phyloP scores from a whole-genome alignment of 805 yeast species.

The Kuraishia capsulata region DNA sequence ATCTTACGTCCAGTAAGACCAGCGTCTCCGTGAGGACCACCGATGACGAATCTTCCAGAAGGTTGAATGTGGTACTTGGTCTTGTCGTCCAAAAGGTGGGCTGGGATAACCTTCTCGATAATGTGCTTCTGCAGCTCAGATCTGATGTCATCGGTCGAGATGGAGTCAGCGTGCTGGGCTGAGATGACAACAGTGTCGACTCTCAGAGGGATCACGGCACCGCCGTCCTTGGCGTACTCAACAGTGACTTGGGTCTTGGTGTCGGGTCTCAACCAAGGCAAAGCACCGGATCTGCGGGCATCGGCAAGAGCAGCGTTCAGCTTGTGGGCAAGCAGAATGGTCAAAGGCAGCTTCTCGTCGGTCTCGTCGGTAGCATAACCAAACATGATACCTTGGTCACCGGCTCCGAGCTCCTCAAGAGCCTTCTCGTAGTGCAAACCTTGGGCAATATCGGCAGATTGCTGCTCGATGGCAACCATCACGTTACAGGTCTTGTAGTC shows the following conservation, averaged over 20 bases:
- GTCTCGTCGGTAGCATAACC: slow-evolving; percentile 99
- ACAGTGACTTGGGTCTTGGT: slow-evolving; percentile 99
- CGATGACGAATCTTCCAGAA: slow-evolving; percentile 98
- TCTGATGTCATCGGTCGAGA: slow-evolving; percentile 90
- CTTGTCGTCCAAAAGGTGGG: slow-evolving; percentile 82
- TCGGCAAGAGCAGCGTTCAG: slow-evolving; percentile 94
- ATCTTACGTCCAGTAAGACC: slow-evolving; percentile 99
- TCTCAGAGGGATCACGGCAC: slow-evolving; percentile 92
- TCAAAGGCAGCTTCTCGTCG: slow-evolving; percentile 93
- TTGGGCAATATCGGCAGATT: slow-evolving; percentile 98
- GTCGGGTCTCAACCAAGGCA: slow-evolving; percentile 98
- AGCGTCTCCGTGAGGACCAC: slow-evolving; percentile 99
- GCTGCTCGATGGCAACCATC: slow-evolving; percentile 98
- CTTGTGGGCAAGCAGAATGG: slow-evolving; percentile 89
- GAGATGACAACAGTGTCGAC: slow-evolving; percentile 97
- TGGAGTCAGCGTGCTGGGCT: slow-evolving; percentile 95
- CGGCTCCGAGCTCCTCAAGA: slow-evolving; percentile 97
- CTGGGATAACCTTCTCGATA: slow-evolving; percentile 88
- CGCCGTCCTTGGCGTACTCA: slow-evolving; percentile 88
- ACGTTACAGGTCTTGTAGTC: slow-evolving; percentile 99
- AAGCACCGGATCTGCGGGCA: slow-evolving; percentile 93
- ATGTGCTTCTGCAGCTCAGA: slow-evolving; percentile 66
- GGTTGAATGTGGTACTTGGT: slow-evolving; percentile 98
- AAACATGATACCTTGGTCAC: slow-evolving; percentile 99
- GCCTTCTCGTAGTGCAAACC: slow-evolving; percentile 97